A percentile compares a stretch with the other conserved stretches of the same genome.
phyloP scores from a whole-genome alignment of 345 rosid genomes.

The Stellera chamaejasme region DNA sequence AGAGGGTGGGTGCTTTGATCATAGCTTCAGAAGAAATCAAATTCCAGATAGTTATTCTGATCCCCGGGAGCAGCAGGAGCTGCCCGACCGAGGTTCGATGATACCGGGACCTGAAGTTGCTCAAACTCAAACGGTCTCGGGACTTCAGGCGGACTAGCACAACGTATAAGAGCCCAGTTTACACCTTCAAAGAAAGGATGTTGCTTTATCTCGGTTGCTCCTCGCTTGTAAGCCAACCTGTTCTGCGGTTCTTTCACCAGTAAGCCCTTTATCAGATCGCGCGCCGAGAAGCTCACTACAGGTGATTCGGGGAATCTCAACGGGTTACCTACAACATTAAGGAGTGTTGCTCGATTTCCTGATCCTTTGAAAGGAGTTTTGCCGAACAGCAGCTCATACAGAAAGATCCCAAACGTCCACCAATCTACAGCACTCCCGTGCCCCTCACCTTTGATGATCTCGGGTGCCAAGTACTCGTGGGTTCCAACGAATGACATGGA shows the following conservation, averaged over 20 bases:
- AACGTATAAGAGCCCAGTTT: constrained; percentile 78
- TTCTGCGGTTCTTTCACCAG: constrained; percentile 80
- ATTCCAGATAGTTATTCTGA: constrained; percentile 57
- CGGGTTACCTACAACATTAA: constrained; percentile 75
- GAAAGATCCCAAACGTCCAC: constrained; percentile 89
- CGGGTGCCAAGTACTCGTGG: constrained; percentile 87
- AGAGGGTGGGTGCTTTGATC: constrained; percentile 3
- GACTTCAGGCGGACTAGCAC: constrained; percentile 75
- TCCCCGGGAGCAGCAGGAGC: constrained; percentile 18
- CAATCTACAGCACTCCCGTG: constrained; percentile 89
- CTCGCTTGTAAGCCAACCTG: constrained; percentile 68
- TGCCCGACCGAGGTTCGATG: constrained; percentile 41
- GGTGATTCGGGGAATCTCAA: constrained; percentile 70
- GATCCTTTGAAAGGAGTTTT: constrained; percentile 88
- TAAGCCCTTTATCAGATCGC: constrained; percentile 72
- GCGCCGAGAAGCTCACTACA: constrained; percentile 61
- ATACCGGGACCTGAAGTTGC: constrained; percentile 22
- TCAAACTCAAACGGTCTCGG: constrained; percentile 67
- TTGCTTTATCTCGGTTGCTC: constrained; percentile 77
- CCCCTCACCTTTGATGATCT: constrained; percentile 79
- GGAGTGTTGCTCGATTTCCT: constrained; percentile 72
- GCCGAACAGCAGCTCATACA: constrained; percentile 68
- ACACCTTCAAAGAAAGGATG: constrained; percentile 85
- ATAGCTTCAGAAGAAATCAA: constrained; percentile 54
- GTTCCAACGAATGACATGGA: constrained; percentile 93